Evolutionary conservation across 345 rosid genomes (phyloP), one percentile per base, ranked within the genome.

Genomic region (Kernera saxatilis): DNA sequence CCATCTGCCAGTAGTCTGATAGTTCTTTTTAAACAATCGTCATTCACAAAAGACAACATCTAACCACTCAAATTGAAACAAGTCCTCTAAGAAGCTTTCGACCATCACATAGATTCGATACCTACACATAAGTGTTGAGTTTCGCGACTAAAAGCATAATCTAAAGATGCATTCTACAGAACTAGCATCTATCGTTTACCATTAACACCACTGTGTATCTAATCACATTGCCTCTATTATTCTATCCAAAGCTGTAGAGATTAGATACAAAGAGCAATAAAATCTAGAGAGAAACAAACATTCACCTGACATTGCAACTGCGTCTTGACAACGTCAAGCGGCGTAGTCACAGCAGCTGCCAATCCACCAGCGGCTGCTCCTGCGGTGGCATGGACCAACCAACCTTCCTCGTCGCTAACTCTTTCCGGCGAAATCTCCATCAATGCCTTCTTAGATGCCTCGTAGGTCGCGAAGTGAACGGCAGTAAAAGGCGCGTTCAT

Each of bases 251-350:
- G 25, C 0, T 50, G 9, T 9, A 58, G 12, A 25, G 9, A 25
- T 27, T 9, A 72, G 36, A 71, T 45, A 54, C 32, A 73, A 64
- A 44, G 27, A 19, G 2, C n/a, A 72, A 15, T 1, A 25, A 53
- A 17, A 2, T 2, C 46, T n/a, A 26, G 0, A 35, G 25, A 26
- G 54, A 33, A 74, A 13, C n/a, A 50, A 51, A 43, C 26, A 49
- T 30, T 26, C 12, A 94, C 99, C 99, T 91, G 99, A 64, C 99
- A 91, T 82, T 94, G 99, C 84, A 94, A 76, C 80, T 91, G 97
- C 51, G 99, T 94, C 81, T 94, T 94, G 25, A 91, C 97, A 36
- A 91, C 97, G 46, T 94, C 97, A 12, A 91, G 88, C 3, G 95
- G 99, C 4, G 95, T 89, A 0, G 97, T 94, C 5, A 88, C 59